These are phyloP conservation scores for Monilinia fructicola DNA, from an alignment of 2,329 filamentous ascomycete species.

Conservation along the genomic window DNA sequence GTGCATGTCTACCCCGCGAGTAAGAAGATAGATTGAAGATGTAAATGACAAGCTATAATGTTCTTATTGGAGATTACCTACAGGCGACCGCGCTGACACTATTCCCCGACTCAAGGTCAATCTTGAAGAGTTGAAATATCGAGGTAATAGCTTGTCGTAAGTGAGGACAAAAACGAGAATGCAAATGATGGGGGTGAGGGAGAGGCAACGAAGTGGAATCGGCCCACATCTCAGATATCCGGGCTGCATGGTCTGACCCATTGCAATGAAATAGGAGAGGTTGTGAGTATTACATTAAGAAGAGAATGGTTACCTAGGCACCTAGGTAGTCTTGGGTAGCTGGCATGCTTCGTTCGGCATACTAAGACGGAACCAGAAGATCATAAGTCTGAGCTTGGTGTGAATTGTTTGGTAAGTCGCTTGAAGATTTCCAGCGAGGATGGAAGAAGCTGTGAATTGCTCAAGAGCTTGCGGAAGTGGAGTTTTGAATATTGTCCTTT, in stretches of 20 bases:
- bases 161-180: not conserved
- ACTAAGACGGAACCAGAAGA: not conserved
- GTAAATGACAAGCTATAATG: too few relatives aligned
- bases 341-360: not conserved
- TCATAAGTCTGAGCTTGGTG: not conserved
- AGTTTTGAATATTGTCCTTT: not conserved
- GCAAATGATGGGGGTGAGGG: not conserved
- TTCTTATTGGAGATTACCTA: too few relatives aligned
- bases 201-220: not conserved
- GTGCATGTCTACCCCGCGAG: not conserved
- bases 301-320: not conserved
- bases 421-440: not conserved
- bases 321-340: not conserved
- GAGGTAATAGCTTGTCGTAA: too few relatives aligned
- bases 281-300: not conserved
- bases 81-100: too few relatives aligned
- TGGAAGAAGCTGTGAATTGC: not conserved
- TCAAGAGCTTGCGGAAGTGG: not conserved
- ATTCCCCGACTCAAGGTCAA: too few relatives aligned
- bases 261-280: not conserved
- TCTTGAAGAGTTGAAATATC: too few relatives aligned
- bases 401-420: not conserved
- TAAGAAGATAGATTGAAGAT: not conserved
- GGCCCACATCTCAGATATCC: not conserved
- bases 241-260: not conserved